A percentile compares a stretch with the other conserved stretches of the same genome.
These are phyloP conservation scores for Simplicillium sp. DNA, from an alignment of 2,329 filamentous ascomycete species.

Conservation along the genomic window DNA sequence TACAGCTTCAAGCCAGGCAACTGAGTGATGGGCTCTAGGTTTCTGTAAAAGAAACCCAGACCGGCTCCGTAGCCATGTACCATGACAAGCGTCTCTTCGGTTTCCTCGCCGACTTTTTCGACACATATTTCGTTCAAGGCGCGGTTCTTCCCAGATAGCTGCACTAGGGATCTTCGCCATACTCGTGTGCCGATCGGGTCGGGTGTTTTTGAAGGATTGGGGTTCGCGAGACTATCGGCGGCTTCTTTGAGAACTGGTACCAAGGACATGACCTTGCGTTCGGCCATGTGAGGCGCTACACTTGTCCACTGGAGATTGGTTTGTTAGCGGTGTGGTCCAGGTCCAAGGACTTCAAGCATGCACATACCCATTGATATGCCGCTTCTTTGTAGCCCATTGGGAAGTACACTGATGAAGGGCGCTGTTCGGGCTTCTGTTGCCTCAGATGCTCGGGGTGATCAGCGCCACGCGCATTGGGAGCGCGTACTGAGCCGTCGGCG, in stretches of 20 bases:
- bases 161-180: constrained; percentile 80
- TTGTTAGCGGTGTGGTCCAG: constrained; percentile 3
- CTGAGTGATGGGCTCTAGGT: constrained; percentile 81
- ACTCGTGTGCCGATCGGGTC: constrained; percentile 79
- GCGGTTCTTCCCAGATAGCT: constrained; percentile 75
- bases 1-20: constrained; percentile 79
- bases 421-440: constrained; percentile 17
- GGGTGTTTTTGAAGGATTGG: constrained; percentile 32
- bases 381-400: constrained; percentile 88
- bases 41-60: constrained; percentile 96
- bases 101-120: constrained; percentile 68
- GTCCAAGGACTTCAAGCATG: neutral
- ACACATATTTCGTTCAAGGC: constrained; percentile 90
- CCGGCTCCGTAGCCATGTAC: constrained; percentile 95
- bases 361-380: constrained; percentile 77
- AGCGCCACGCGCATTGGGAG: constrained; percentile 11
- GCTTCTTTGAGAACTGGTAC: constrained; percentile 76
- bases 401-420: constrained; percentile 45
- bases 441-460: constrained; percentile 9
- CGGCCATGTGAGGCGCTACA: constrained; percentile 72
- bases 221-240: constrained; percentile 52
- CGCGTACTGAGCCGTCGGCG: constrained; percentile 17
- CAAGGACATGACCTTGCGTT: constrained; percentile 78
- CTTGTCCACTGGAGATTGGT: constrained; percentile 60
- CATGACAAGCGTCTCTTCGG: constrained; percentile 85